Base-by-base conservation (phyloP, 331 rosid species). In the Cucumis variabilis region DNA sequence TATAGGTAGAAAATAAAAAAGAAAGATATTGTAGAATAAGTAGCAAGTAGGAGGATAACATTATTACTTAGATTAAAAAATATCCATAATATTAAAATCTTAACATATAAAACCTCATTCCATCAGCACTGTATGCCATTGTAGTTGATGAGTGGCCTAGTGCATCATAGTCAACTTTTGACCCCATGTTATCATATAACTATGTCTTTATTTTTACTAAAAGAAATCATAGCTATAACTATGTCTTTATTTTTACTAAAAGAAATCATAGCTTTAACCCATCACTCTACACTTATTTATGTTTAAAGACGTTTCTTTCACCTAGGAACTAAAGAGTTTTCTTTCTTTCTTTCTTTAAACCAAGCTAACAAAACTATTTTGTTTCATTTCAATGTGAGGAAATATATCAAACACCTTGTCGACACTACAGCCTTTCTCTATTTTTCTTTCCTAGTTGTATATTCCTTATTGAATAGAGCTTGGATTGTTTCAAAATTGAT, bases 161-260 rank as follows among this genome's bases (percentile, higher is more conserved):
- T 46, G 98, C 99, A 91, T 96, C 98, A 84, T 96, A 96, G 90
- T 96, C 98, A 88, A 96, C 99, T 92, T 98, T 94, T 76, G 99
- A 95, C 80, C 99, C 99, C 92, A 92, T 5, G 89, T 91, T 94
- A 94, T 94, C 99, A 90, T 96, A 96, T 92, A 96, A 86, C 98
- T 98, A 30, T 30, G 37, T 30, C 37, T 30, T 30, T 30, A 30
- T 30, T n/a, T 30, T 30, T 46, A 21, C 17, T 70, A 28, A 70
- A 30, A 30, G 46, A 33, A 70, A 28, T 3, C 76, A 14, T 27
- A 70, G 16, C 20, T 28, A 28, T 70, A 28, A 28, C 30, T 98
- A 30, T 30, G 37, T 30, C 37, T 30, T 30, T 30, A 30, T 30
- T 93, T 30, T 30, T 46, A 21, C 17, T 70, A 28, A 70, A 30